Conservation (phyloP, 192 early-diverging fungal genomes). For the Borealophlyctis nickersoniae region DNA sequence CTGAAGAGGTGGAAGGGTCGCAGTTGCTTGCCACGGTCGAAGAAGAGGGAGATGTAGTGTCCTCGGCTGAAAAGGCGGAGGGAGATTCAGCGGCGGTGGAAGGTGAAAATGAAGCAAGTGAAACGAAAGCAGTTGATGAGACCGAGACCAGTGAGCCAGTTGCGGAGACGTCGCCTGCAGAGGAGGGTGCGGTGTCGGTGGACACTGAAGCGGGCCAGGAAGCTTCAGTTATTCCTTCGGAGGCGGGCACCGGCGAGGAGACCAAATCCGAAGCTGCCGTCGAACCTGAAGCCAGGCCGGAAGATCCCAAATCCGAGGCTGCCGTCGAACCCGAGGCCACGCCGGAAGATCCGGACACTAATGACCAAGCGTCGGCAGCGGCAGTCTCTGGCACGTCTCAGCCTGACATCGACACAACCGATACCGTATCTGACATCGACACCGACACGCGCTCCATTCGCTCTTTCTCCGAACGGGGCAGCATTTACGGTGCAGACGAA, state of each 20-base stretch:
- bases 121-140: not conserved
- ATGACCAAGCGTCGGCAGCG: not conserved
- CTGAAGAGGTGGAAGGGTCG: not conserved
- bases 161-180: too few species aligned
- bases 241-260: not conserved
- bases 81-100: not conserved
- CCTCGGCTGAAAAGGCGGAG: not conserved
- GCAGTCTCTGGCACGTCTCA: not conserved
- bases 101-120: not conserved
- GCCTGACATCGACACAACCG: not conserved
- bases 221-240: too few species aligned
- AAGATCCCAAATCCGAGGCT: not conserved
- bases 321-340: not conserved
- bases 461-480: not conserved
- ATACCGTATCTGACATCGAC: not conserved
- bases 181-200: too few species aligned
- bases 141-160: not conserved
- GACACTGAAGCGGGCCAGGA: too few species aligned
- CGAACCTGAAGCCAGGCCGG: not conserved
- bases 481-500: not conserved
- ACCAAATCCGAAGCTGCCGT: not conserved
- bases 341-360: not conserved
- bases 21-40: not conserved
- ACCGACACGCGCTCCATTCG: not conserved
- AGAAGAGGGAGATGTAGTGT: not conserved